phyloP scores from a whole-genome alignment of 495 filamentous ascomycete genomes.

The Annulohypoxylon stygium region DNA sequence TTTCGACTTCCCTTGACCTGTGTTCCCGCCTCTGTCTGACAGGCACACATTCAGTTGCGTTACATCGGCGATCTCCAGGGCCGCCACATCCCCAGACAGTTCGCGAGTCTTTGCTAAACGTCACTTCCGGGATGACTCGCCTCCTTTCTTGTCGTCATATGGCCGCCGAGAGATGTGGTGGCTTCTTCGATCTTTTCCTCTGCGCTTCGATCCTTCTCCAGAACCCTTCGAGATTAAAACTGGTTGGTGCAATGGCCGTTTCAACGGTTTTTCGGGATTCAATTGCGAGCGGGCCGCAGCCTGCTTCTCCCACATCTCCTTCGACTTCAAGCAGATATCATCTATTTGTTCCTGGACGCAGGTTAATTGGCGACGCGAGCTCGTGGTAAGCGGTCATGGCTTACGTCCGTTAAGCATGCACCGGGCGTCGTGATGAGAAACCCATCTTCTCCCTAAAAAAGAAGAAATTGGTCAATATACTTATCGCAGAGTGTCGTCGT shows the following conservation, averaged over 20 bases:
- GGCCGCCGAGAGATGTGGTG: conserved; percentile 46
- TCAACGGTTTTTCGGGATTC: conserved; percentile 62
- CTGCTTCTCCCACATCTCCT: conserved; percentile 68
- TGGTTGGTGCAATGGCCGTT: conserved; percentile 67
- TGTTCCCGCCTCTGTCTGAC: conserved; percentile 44
- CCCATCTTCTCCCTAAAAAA: conserved; percentile 66
- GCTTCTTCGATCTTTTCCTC: conserved; percentile 48
- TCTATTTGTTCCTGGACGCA: conserved; percentile 67
- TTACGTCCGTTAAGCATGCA: conserved; percentile 67
- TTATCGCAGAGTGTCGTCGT: conserved; percentile 25
- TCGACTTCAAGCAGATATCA: conserved; percentile 68
- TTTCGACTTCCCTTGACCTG: conserved; percentile 37
- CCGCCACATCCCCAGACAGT: conserved; percentile 40
- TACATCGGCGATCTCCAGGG: conserved; percentile 40
- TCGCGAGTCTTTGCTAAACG: conserved; percentile 40
- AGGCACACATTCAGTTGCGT: conserved; percentile 39
- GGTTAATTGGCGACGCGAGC: conserved; percentile 49
- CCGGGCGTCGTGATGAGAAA: conserved; percentile 69
- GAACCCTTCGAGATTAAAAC: conserved; percentile 61
- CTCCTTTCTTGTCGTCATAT: conserved; percentile 50
- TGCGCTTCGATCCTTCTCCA: conserved; percentile 51
- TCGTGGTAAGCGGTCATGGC: conserved; percentile 39
- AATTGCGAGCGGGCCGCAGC: conserved; percentile 65
- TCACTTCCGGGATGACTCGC: conserved; percentile 50
- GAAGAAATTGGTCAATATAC: conserved; percentile 47